Evolutionary conservation across 768 basidiomycete species (phyloP).

Genomic region (Auriscalpium microsporum): DNA sequence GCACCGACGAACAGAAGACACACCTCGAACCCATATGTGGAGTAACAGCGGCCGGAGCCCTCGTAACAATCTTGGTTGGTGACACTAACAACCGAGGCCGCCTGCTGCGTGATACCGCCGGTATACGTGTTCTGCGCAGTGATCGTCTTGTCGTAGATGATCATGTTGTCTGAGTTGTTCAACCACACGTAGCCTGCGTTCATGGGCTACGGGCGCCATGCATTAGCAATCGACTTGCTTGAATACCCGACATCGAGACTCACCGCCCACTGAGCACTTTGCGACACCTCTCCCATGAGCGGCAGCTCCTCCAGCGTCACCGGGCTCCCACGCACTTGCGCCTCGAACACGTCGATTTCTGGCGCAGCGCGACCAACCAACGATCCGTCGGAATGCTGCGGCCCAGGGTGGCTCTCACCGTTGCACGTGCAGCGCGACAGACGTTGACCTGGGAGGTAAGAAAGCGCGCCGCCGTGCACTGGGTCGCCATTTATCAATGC

Average conservation of each 20-base stretch:
- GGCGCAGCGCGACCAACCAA: conserved; percentile 56
- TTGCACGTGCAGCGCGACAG: conserved; percentile 22
- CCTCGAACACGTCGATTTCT: conserved; percentile 65
- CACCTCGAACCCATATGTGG: conserved; percentile 35
- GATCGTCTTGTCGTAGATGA: conserved; percentile 43
- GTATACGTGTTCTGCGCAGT: conserved; percentile 56
- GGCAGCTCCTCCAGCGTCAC: background rate
- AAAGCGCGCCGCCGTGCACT: conserved; percentile 44
- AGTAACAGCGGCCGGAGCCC: conserved; percentile 25
- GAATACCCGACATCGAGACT: background rate
- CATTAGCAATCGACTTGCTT: conserved; percentile 11
- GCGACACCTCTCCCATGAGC: background rate
- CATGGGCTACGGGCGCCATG: conserved; percentile 62
- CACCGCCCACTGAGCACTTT: conserved; percentile 1
- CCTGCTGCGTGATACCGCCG: conserved; percentile 79
- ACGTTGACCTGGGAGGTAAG: conserved; percentile 76
- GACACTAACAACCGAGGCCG: conserved; percentile 58
- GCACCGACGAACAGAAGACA: background rate
- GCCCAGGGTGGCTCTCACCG: conserved; percentile 40
- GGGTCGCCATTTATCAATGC: conserved; percentile 56
- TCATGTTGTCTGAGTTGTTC: conserved; percentile 51
- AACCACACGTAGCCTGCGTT: conserved; percentile 47
- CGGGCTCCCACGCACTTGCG: conserved; percentile 20
- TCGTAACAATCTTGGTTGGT: conserved; percentile 33
- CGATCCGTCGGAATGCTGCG: conserved; percentile 39